Base-by-base conservation (phyloP, 805 yeast genomes). In the Pichia phayaonensis region DNA sequence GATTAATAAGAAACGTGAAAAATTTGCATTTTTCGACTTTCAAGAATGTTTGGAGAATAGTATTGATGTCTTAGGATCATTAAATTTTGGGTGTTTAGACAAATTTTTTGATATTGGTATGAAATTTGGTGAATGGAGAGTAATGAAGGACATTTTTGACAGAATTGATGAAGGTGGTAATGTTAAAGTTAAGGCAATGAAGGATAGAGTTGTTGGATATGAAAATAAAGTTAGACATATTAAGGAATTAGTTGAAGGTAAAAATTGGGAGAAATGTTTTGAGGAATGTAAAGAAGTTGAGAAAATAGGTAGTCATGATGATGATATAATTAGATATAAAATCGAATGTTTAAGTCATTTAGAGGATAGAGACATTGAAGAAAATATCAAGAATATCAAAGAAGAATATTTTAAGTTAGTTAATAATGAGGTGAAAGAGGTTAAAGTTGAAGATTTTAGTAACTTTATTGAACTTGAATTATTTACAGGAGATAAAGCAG, bases 11-110 rank as follows among this genome's bases (percentile, higher is more conserved):
- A 79, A 79, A 34, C 77, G 76, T 51, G 84, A 79, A 29, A 55
- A 63, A 31, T 69, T 70, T 39, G 84, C 90, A 0, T 67, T 80
- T 8, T 62, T 63, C 2, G 82, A 79, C 55, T 78, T 84, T 50
- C 70, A 74, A 51, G 60, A 57, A 15, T 77, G 84, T 23, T 61
- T 42, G 22, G 12, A 26, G 20, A 43, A 61, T 13, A 29, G 34
- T 29, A 15, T 29, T 29, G 34, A 29, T n/a, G 60, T 70, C 71
- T 5, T 45, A n/a, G 40, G 48, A 39, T 45, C 41, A 50, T 45
- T 64, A 59, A 49, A 72, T 71, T 51, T 56, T 15, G 73, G 79
- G 1, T 85, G 89, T n/a, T 68, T 71, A 46, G 64, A 61, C 11
- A 76, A 77, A 52, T 65, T 80, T 46, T 57, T 69, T 16, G 79